Evolutionary conservation across 768 basidiomycete species (phyloP), one percentile per base, ranked within the genome.

Genomic region (Lactifluus pinguis): DNA sequence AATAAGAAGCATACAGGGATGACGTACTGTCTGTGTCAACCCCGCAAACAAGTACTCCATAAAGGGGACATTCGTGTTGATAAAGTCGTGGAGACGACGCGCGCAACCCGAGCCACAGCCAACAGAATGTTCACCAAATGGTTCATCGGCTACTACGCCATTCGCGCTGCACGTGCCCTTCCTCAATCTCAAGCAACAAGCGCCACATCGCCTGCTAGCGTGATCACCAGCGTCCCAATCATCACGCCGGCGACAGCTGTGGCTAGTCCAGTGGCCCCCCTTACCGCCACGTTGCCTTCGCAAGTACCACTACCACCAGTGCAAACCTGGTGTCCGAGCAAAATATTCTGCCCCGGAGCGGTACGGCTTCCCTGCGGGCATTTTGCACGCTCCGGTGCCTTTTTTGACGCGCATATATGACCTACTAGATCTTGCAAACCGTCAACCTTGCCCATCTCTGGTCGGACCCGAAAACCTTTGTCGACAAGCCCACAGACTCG

Each of bases 391-490:
- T 49, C 49, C 3, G 38, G 50, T 9, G 13, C 17, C 9, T 34
- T 34, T 32, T 4, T 44, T 57, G 44, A 52, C 59, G 49, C 60
- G 54, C 17, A 41, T 54, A 47, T 59, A 3, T 47, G 8, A 45
- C 44, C 61, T 57, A 21, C 7, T 66, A 92, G 89, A 68, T 92
- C 9, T 76, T 97, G 29, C 92, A 95, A 80, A 87, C 89, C 1
- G 84, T 95, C 62, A 87, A 92, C 70, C 66, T 95, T 62, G 91
- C 92, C 0, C 70, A 79, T 45, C 73, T 88, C 30, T 97, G 80
- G 69, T 70, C 79, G 0, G 94, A 97, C 72, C 83, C 85, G 49
- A 95, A 97, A 74, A 94, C 90, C 0, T 85, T 95, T 70, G 88
- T 89, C 8, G 94, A 95, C 77, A 77, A 94, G 78, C 93, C 93